Base-by-base conservation (phyloP, 441 rosid species). In the Erodium moschatum region DNA sequence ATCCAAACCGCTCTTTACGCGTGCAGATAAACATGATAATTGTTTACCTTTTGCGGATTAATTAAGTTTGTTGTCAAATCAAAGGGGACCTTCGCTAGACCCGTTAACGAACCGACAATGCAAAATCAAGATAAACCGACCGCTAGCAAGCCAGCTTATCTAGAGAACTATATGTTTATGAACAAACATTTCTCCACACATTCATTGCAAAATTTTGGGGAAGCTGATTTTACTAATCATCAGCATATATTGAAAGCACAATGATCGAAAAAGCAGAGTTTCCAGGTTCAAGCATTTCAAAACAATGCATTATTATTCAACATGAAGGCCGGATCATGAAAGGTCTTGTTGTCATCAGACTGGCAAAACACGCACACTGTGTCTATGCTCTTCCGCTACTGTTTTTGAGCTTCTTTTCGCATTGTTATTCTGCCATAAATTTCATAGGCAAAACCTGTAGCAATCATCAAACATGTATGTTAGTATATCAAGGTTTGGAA, bases 371-470 rank as follows among this genome's bases (percentile, higher is more conserved):
- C 50, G 68, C 52, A 48, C 27, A 67, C 54, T 48, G 16, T 16
- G 10, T 40, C 75, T 74, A 82, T 18, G 79, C 71, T 72, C 72
- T 79, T 71, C 66, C 80, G 72, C 71, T 77, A 81, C 65, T 80
- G 72, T 71, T 65, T 78, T 74, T 89, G 74, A 74, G 87, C 88
- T 76, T 87, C 89, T 84, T 89, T 89, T 66, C 84, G 81, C 91
- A 83, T 85, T 0, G 69, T 69, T 15, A 89, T 86, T 79, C 63
- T 87, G 64, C 80, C 96, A 74, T 88, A 93, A 72, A 93, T 89
- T 79, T 93, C 96, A 73, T 88, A 89, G 89, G 96, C 87, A 80
- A 93, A 91, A 13, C 95, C 97, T 93, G 85, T 48, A 16, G 54
- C 16, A 48, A 48, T 48, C 16, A 13, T 48, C 54, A 13, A 48